Conservation (phyloP, 345 rosid species). For the Citropsis articulata region DNA sequence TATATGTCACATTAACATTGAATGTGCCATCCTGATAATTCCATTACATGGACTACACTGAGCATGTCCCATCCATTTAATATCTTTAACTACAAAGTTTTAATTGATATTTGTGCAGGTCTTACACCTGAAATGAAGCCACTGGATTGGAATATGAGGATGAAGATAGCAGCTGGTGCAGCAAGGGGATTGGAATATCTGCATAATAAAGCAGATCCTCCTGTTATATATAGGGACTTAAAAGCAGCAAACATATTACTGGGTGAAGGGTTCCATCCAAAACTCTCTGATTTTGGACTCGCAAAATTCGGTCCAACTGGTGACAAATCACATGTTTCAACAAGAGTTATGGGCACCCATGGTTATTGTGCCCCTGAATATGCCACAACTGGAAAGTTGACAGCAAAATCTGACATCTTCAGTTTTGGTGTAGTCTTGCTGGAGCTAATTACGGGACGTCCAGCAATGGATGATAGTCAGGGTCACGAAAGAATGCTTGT, state of each 20-base stretch:
- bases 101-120: conserved; percentile 31
- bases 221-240: conserved; percentile 65
- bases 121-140: conserved; percentile 29
- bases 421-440: conserved; percentile 67
- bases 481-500: conserved; percentile 37
- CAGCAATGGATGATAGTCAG: conserved; percentile 32
- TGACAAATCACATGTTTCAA: conserved; percentile 58
- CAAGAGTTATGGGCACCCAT: conserved; percentile 68
- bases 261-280: conserved; percentile 43
- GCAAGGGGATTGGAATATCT: conserved; percentile 63
- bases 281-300: conserved; percentile 75
- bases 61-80: background rate
- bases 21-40: background rate
- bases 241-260: conserved; percentile 61
- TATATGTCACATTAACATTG: background rate
- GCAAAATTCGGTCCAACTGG: conserved; percentile 67
- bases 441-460: conserved; percentile 65
- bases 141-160: conserved; percentile 64
- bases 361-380: conserved; percentile 87
- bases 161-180: conserved; percentile 55
- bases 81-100: background rate
- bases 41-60: background rate
- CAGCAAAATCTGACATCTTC: conserved; percentile 60
- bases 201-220: conserved; percentile 49
- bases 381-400: conserved; percentile 48